phyloP scores from a whole-genome alignment of 1,284 basidiomycete species.

The Athelia sp. region DNA sequence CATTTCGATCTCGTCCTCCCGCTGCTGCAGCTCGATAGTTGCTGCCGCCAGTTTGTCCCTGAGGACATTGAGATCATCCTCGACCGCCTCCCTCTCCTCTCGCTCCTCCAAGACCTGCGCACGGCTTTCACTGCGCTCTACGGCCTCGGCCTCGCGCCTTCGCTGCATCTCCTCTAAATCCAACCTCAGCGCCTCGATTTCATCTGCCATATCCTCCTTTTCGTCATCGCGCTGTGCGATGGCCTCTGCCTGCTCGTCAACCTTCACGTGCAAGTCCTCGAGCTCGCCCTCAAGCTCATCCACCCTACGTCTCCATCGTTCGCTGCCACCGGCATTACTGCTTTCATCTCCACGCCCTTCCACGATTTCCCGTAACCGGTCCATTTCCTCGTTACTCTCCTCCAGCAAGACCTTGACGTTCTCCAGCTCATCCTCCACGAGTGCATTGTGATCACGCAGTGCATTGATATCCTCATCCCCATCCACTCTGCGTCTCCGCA shows the following conservation, averaged over 20 bases:
- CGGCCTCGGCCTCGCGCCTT: constrained; percentile 51
- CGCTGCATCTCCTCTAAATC: constrained; percentile 67
- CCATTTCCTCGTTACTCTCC: constrained; percentile 74
- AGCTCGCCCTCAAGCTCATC: constrained; percentile 65
- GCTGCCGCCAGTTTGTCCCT: constrained; percentile 74
- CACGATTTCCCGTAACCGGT: constrained; percentile 57
- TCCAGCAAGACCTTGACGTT: constrained; percentile 61
- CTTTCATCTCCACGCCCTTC: constrained; percentile 46
- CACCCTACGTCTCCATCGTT: constrained; percentile 38
- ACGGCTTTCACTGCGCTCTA: constrained; percentile 67
- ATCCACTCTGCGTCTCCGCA: constrained; percentile 42
- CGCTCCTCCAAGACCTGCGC: constrained; percentile 63
- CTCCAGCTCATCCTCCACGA: constrained; percentile 70
- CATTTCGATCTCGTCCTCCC: constrained; percentile 77
- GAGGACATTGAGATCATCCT: constrained; percentile 68
- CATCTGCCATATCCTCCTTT: constrained; percentile 64
- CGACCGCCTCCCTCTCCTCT: constrained; percentile 66
- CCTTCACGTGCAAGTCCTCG: constrained; percentile 49
- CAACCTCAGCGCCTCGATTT: constrained; percentile 55
- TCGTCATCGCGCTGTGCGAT: constrained; percentile 59
- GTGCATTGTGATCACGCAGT: constrained; percentile 48
- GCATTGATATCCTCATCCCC: constrained; percentile 38
- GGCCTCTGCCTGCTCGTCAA: constrained; percentile 60
- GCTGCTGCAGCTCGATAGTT: constrained; percentile 76
- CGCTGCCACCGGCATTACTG: constrained; percentile 49